These are phyloP conservation scores for Salix koriyanagi DNA, from an alignment of 345 rosid species.

Conservation along the genomic window DNA sequence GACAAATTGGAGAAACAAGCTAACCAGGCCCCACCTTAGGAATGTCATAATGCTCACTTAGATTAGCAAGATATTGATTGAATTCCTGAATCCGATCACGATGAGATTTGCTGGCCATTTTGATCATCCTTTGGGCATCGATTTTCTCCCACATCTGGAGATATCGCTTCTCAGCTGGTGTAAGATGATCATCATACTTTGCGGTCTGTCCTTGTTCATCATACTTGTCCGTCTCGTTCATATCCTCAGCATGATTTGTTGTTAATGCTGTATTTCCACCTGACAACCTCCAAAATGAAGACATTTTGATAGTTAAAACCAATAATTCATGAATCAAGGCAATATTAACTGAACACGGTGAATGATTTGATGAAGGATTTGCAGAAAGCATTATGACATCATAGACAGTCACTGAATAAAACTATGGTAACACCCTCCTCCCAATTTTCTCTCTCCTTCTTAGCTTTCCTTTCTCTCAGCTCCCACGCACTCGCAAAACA, in stretches of 20 bases:
- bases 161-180: conserved; percentile 59
- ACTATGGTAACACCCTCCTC: too few relatives aligned
- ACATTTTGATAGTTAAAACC: neutral
- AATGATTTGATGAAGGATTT: neutral
- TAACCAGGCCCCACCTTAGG: conserved; percentile 86
- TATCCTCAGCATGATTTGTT: conserved; percentile 25
- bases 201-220: conserved; percentile 35
- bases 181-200: conserved; percentile 41
- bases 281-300: conserved; percentile 15
- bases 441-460: neutral
- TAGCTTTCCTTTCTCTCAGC: neutral
- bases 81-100: conserved; percentile 78
- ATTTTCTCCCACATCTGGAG: conserved; percentile 58
- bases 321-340: neutral
- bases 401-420: neutral
- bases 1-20: neutral
- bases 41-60: conserved; percentile 83
- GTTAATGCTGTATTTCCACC: conserved; percentile 30
- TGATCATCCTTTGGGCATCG: conserved; percentile 52
- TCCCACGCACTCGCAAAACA: neutral
- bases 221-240: conserved; percentile 24
- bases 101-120: conserved; percentile 70
- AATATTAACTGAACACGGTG: neutral
- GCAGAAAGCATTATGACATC: neutral
- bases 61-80: conserved; percentile 71